Conservation (phyloP, 2,329 filamentous ascomycete species). For the Trichoderma sp. region DNA sequence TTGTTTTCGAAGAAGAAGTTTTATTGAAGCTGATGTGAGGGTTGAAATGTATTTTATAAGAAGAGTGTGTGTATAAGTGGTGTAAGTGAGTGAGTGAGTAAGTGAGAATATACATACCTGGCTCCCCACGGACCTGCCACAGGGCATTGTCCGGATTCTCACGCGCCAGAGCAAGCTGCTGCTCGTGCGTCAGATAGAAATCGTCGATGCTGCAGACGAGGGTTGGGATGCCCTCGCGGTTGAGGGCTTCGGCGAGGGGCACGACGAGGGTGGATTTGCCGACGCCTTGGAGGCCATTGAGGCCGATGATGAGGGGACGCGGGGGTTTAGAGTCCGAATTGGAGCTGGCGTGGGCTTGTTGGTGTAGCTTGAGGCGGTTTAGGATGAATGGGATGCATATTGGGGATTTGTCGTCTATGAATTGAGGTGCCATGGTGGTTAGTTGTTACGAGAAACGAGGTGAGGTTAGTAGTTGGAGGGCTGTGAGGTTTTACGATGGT, state of each 20-base stretch:
- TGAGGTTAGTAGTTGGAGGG: too few relatives aligned
- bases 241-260: slow-evolving; percentile 61
- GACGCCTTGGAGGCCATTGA: slow-evolving; percentile 88
- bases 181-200: slow-evolving; percentile 74
- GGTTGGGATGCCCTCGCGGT: slow-evolving; percentile 57
- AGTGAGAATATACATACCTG: slow-evolving; percentile 46
- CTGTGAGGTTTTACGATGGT: too few relatives aligned
- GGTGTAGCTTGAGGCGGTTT: slow-evolving; percentile 54
- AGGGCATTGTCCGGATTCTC: slow-evolving; percentile 69
- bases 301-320: slow-evolving; percentile 72
- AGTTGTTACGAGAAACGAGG: not conserved
- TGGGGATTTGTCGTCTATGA: slow-evolving; percentile 74
- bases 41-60: not conserved
- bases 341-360: not conserved
- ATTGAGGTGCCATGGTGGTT: slow-evolving; percentile 26
- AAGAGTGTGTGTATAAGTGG: not conserved
- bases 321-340: slow-evolving; percentile 29
- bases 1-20: not conserved
- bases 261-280: slow-evolving; percentile 88
- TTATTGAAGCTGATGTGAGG: not conserved
- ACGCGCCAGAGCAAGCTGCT: slow-evolving; percentile 64
- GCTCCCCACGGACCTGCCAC: slow-evolving; percentile 78
- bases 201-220: slow-evolving; percentile 83
- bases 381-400: slow-evolving; percentile 77
- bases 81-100: not conserved